phyloP scores from a whole-genome alignment of 371 early-diverging fungal species.

The Choanephora cucurbitarum region DNA sequence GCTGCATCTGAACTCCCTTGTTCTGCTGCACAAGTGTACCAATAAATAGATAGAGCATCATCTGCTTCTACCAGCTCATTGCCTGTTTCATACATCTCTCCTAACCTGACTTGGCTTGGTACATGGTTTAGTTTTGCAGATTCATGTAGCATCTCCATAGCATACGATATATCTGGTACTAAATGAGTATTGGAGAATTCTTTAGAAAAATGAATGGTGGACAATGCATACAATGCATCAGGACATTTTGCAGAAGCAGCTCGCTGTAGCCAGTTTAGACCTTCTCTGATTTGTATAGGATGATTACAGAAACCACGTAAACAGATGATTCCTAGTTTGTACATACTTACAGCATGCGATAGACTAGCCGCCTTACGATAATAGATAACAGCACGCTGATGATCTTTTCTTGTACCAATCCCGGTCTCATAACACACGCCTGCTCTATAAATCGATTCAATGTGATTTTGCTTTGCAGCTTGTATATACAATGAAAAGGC shows the following conservation, averaged over 20 bases:
- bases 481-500: constrained; percentile 88
- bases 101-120: constrained; percentile 89
- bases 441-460: constrained; percentile 87
- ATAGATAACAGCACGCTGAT: constrained; percentile 77
- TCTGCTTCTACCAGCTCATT: constrained; percentile 75
- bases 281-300: constrained; percentile 80
- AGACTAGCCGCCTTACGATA: constrained; percentile 92
- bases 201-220: constrained; percentile 74
- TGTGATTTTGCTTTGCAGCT: constrained; percentile 88
- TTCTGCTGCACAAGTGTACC: constrained; percentile 92
- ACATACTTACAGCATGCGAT: constrained; percentile 92
- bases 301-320: constrained; percentile 79
- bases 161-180: constrained; percentile 77
- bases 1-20: constrained; percentile 80
- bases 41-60: constrained; percentile 87
- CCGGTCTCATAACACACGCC: constrained; percentile 95
- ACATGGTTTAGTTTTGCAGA: constrained; percentile 90
- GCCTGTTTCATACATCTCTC: constrained; percentile 92
- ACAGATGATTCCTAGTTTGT: constrained; percentile 86
- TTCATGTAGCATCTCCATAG: constrained; percentile 79
- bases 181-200: constrained; percentile 62
- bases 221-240: constrained; percentile 90
- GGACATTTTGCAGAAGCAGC: constrained; percentile 80
- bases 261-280: constrained; percentile 89
- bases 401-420: constrained; percentile 85